These are phyloP conservation scores for Dianthus caryophyllus DNA, from an alignment of 148 eudicot genomes.

Conservation along the genomic window DNA sequence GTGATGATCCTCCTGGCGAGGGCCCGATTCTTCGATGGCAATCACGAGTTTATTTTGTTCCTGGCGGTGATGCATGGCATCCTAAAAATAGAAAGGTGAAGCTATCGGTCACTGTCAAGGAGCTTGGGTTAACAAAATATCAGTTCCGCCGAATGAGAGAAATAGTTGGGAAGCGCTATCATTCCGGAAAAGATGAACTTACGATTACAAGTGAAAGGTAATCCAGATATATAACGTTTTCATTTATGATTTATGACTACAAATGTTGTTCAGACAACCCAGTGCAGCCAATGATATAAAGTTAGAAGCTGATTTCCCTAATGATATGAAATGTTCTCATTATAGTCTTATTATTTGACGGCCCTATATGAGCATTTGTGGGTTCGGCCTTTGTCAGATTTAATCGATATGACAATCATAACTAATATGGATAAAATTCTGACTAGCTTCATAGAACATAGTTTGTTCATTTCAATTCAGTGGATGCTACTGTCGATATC, in stretches of 20 bases:
- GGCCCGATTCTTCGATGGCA: conserved; percentile 95
- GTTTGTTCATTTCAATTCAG: too few relatives aligned
- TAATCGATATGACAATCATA: too few relatives aligned
- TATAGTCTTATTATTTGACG: too few relatives aligned
- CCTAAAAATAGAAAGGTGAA: conserved; percentile 95
- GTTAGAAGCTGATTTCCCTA: not conserved
- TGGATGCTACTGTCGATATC: too few relatives aligned
- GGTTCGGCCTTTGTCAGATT: too few relatives aligned
- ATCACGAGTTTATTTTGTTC: conserved; percentile 64
- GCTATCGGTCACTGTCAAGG: conserved; percentile 81
- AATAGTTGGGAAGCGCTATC: conserved; percentile 80
- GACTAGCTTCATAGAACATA: too few relatives aligned
- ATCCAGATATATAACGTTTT: conserved; percentile 4
- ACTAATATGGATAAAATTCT: too few relatives aligned
- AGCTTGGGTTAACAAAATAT: conserved; percentile 82
- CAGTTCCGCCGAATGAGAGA: conserved; percentile 78
- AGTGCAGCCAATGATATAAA: not conserved
- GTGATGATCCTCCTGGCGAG: conserved; percentile 82
- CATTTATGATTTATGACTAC: not conserved
- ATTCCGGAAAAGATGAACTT: conserved; percentile 82
- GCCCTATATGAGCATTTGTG: too few relatives aligned
- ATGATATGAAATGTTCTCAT: too few relatives aligned
- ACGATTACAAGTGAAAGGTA: conserved; percentile 96
- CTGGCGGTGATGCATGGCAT: conserved; percentile 97
- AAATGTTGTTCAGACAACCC: not conserved